Evolutionary conservation across 805 yeast genomes (phyloP).

Genomic region (Clavispora vitiphila): DNA sequence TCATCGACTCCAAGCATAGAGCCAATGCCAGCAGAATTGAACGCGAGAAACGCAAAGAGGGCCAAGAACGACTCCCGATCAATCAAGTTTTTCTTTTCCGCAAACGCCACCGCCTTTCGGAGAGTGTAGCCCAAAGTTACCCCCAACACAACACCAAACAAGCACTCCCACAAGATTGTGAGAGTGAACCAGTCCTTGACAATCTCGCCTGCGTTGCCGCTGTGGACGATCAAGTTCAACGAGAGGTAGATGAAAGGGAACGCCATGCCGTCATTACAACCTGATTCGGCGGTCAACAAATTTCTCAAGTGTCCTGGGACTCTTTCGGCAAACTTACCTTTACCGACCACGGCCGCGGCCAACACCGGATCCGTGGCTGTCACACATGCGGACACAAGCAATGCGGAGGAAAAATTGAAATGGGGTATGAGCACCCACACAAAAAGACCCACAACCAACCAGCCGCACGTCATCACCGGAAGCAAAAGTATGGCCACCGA

Average conservation of each 20-base stretch:
- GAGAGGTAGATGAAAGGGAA: slow-evolving; percentile 81
- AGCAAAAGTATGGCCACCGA: slow-evolving; percentile 69
- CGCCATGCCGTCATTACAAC: slow-evolving; percentile 95
- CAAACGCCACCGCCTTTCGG: slow-evolving; percentile 66
- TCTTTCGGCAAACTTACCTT: slow-evolving; percentile 83
- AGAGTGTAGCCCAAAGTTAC: slow-evolving; percentile 65
- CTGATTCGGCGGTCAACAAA: slow-evolving; percentile 78
- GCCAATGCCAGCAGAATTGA: slow-evolving; percentile 86
- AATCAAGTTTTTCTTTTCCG: slow-evolving; percentile 62
- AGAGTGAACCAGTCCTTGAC: slow-evolving; percentile 75
- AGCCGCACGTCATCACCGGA: slow-evolving; percentile 88
- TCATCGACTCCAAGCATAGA: slow-evolving; percentile 87
- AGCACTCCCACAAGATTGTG: slow-evolving; percentile 76
- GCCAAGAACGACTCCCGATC: slow-evolving; percentile 88
- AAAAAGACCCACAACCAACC: slow-evolving; percentile 78
- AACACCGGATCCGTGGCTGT: slow-evolving; percentile 95
- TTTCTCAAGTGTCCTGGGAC: slow-evolving; percentile 92
- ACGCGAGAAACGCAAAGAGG: slow-evolving; percentile 74
- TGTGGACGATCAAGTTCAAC: slow-evolving; percentile 60
- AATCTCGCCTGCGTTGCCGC: slow-evolving; percentile 61
- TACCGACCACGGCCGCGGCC: slow-evolving; percentile 94
- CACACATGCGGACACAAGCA: slow-evolving; percentile 78
- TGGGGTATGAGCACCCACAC: slow-evolving; percentile 75
- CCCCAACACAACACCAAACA: slow-evolving; percentile 75
- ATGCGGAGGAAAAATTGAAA: slow-evolving; percentile 63